These are phyloP conservation scores for Conticribra weissflogii DNA, from an alignment of 108 stramenopile genomes.

Conservation along the genomic window DNA sequence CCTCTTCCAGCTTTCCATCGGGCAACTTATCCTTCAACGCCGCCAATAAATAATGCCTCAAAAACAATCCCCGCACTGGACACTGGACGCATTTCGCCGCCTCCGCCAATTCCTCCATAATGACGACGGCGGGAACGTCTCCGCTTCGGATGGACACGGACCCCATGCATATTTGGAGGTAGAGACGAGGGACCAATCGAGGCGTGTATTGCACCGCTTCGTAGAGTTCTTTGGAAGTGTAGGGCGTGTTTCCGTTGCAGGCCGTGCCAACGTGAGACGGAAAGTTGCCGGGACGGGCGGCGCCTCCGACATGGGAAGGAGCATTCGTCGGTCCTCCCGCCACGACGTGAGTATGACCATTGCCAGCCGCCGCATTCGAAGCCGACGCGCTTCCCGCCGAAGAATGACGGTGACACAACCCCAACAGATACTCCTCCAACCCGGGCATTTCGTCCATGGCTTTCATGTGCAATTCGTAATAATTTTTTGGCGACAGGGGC, in stretches of 20 bases:
- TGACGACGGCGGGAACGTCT: conserved; percentile 72
- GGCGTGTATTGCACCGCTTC: conserved; percentile 94
- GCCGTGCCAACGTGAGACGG: background rate
- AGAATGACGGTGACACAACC: conserved; percentile 39
- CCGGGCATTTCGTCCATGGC: conserved; percentile 93
- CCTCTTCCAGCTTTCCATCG: conserved; percentile 68
- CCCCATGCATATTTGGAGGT: conserved; percentile 96
- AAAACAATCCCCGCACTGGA: conserved; percentile 97
- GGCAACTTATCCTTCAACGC: conserved; percentile 92
- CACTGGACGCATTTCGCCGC: conserved; percentile 98
- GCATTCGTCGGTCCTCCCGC: conserved; percentile 26
- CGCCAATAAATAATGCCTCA: conserved; percentile 95
- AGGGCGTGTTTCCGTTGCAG: too few relatives aligned
- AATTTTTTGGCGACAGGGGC: conserved; percentile 91
- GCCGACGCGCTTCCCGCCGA: background rate
- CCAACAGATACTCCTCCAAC: conserved; percentile 92
- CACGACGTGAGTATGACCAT: background rate
- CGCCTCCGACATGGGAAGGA: conserved; percentile 1
- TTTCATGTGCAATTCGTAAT: conserved; percentile 98
- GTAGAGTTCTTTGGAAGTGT: conserved; percentile 89
- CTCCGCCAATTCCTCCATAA: conserved; percentile 94
- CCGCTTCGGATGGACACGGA: conserved; percentile 90
- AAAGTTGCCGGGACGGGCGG: conserved; percentile 3
- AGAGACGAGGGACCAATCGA: conserved; percentile 94
- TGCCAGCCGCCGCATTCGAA: background rate